Evolutionary conservation across 2,329 filamentous ascomycete genomes (phyloP), one percentile per base, ranked within the genome.

Genomic region (Colletotrichum caudatum): DNA sequence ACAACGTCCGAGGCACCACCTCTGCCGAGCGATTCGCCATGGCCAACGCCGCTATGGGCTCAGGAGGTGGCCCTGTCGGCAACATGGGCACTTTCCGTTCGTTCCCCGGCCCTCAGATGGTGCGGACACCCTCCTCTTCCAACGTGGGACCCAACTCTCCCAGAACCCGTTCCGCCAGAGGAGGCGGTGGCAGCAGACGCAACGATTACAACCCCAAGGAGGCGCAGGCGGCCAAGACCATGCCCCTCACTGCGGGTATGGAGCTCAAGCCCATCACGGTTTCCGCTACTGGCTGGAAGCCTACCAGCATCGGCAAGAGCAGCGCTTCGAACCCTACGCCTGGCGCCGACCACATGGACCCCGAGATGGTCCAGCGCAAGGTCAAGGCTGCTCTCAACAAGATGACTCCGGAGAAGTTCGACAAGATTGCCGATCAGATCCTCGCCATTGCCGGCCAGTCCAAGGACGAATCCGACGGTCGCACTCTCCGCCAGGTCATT

Each of bases 391-490:
- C 93, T 73, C 87, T 99, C 78, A 99, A 99, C 91, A 99, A 99
- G 92, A 98, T 99, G 96, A 98, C 96, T 0, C 96, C 96, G 0
- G 96, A 99, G 84, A 99, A 98, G 80, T 99, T 99, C 78, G 95
- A 97, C 80, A 94, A 92, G 84, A 97, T 99, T 76, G 90, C 96
- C 8, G 93, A 95, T 74, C 94, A 98, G 81, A 97, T 99, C 74
- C 88, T 99, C 39, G 88, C 91, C 65, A 99, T 99, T 80, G 94
- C 95, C 37, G 93, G 90, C 29, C 96, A 99, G 81, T 98, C 95
- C 65, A 97, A 97, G 88, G 93, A 97, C 77, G 96, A 99, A 84
- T 89, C 90, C 29, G 96, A 99, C 78, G 96, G 96, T 56, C 93
- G 95, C 70, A 98, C 96, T 9, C 88, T 99, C 62, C 93, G 96